Evolutionary conservation across 768 basidiomycete genomes (phyloP), one percentile per base, ranked within the genome.

Genomic region (Pleurotus platypus): DNA sequence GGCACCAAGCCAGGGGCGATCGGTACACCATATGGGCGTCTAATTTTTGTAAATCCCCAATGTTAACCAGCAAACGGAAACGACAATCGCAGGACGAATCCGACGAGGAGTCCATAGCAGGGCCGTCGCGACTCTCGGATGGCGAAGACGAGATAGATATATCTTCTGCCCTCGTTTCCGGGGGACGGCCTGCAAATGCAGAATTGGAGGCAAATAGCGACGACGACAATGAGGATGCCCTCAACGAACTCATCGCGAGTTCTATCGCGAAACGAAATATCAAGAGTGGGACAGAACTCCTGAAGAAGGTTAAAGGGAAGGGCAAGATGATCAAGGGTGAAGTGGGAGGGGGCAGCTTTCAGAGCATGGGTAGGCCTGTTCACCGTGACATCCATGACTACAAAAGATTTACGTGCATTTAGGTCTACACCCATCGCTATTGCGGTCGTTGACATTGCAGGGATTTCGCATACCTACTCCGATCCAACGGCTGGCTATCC

Each of bases 381-480:
- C 37, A 48, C 20, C 35, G 47, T 35, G 30, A 35, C 30, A 35
- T 9, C 11, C 5, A 45, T 9, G 42, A 7, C 12, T 45, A 9
- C 8, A 45, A 16, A 26, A 57, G 40, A 58, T 47, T 55, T 60
- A 22, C 42, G 50, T 15, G 37, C 30, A 40, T 8, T 40, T 60
- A 95, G 93, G 92, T 57, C 82, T 98, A 7, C 84, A 90, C 61
- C 92, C 94, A 0, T 84, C 84, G 24, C 75, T 98, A 1, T 79
- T 98, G 18, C 86, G 92, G 50, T 88, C 93, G 2, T 75, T 98
- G 39, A 88, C 89, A 2, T 78, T 95, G n/a, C 89, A 96, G 66
- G 96, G 96, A 15, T 98, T 92, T 71, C 88, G 92, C 37, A 89
- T 87, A 45, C 97, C 97, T 12, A 99, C 97, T 0, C 97, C 97